Evolutionary conservation across 2,329 filamentous ascomycete genomes (phyloP).

Genomic region (Penicillium capsulatum): DNA sequence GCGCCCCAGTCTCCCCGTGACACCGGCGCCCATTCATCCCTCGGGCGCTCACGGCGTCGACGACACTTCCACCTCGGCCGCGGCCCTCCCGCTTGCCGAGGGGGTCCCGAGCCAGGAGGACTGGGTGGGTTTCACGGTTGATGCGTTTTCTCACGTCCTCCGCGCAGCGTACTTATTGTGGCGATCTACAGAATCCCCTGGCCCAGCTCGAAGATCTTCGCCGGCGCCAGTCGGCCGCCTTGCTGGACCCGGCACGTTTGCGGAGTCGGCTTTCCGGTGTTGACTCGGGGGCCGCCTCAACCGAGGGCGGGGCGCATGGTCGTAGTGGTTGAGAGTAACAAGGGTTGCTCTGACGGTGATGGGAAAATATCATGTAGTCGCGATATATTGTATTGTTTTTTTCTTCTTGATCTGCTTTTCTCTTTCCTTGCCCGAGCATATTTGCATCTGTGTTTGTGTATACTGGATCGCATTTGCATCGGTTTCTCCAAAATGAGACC

Average conservation of each 20-base stretch:
- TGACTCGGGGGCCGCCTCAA: neutral
- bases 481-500: neutral
- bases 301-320: no score
- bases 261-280: slow-evolving; percentile 16
- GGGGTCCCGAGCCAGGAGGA: slow-evolving; percentile 83
- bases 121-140: slow-evolving; percentile 75
- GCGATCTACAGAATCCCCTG: slow-evolving; percentile 61
- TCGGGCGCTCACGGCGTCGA: slow-evolving; percentile 57
- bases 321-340: no score
- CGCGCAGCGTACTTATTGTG: slow-evolving; percentile 45
- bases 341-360: no score
- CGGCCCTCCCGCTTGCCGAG: slow-evolving; percentile 66
- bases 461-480: slow-evolving; percentile 1
- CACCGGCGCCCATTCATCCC: slow-evolving; percentile 71
- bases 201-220: slow-evolving; percentile 67
- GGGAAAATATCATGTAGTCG: no score
- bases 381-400: no score
- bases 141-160: slow-evolving; percentile 44
- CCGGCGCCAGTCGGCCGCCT: slow-evolving; percentile 59
- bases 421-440: no score
- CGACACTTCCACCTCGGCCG: slow-evolving; percentile 10
- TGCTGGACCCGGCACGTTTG: slow-evolving; percentile 44
- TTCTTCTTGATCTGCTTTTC: no score
- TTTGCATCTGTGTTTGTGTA: neutral
- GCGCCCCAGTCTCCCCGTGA: slow-evolving; percentile 83